Evolutionary conservation across 2,329 filamentous ascomycete species (phyloP).

Genomic region (Pseudogymnoascus sp.): DNA sequence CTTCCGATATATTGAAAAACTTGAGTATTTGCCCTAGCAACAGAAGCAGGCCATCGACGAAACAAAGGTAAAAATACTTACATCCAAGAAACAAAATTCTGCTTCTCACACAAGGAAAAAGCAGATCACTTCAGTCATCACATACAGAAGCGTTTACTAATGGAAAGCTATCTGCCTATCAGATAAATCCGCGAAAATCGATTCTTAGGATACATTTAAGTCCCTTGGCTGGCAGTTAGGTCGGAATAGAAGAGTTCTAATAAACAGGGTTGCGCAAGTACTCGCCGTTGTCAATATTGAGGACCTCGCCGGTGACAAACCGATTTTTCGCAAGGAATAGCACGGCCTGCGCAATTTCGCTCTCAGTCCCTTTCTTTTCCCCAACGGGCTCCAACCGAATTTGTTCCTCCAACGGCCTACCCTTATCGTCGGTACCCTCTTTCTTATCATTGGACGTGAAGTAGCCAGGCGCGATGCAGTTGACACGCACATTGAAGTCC

Average conservation of each 20-base stretch:
- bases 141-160: background rate
- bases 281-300: constrained; percentile 42
- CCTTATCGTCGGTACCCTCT: constrained; percentile 36
- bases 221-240: no score
- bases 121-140: background rate
- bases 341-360: constrained; percentile 49
- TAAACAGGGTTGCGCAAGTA: background rate
- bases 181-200: no score
- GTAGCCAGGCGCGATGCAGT: constrained; percentile 47
- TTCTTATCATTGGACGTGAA: constrained; percentile 47
- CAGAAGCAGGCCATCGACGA: no score
- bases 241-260: background rate
- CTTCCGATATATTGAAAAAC: background rate
- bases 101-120: background rate
- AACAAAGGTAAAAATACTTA: background rate
- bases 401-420: constrained; percentile 16
- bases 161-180: constrained; percentile 1
- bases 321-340: constrained; percentile 41
- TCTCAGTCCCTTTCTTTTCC: constrained; percentile 43
- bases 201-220: no score
- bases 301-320: constrained; percentile 32
- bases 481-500: constrained; percentile 45
- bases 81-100: background rate
- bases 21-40: no score
- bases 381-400: constrained; percentile 30